Evolutionary conservation across 1,139 yeast genomes (phyloP).

Genomic region (Kurtzmaniella quercitrusa): DNA sequence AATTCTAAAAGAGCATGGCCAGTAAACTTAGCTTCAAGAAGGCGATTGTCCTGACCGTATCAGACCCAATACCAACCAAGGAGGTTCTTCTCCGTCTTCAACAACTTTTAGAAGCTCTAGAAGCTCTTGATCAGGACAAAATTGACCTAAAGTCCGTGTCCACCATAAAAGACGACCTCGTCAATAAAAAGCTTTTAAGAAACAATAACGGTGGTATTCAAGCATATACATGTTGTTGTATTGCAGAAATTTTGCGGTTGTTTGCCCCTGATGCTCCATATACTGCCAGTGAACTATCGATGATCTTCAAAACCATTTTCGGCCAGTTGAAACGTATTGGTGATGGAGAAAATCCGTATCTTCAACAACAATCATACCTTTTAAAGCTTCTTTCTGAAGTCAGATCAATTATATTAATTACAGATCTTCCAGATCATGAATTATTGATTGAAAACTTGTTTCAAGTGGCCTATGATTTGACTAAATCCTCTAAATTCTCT

Average conservation of each 20-base stretch:
- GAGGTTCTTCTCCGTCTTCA: slow-evolving; percentile 45
- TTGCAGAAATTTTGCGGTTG: slow-evolving; percentile 71
- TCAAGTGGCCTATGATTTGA: slow-evolving; percentile 56
- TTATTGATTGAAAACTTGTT: slow-evolving; percentile 54
- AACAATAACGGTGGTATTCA: slow-evolving; percentile 70
- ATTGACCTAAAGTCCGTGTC: slow-evolving; percentile 44
- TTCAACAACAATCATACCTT: slow-evolving; percentile 61
- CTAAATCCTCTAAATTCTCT: slow-evolving; percentile 36
- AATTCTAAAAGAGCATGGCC: background rate
- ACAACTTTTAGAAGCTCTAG: slow-evolving; percentile 56
- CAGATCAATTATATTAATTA: slow-evolving; percentile 69
- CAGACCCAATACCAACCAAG: slow-evolving; percentile 52
- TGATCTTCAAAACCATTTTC: slow-evolving; percentile 60
- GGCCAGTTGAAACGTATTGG: slow-evolving; percentile 56
- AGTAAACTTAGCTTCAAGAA: slow-evolving; percentile 32
- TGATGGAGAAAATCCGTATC: slow-evolving; percentile 61
- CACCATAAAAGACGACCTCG: slow-evolving; percentile 47
- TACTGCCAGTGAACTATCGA: slow-evolving; percentile 57
- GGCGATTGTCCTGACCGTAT: slow-evolving; percentile 50
- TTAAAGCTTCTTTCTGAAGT: slow-evolving; percentile 73
- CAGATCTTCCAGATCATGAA: slow-evolving; percentile 68
- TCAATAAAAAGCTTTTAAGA: slow-evolving; percentile 52
- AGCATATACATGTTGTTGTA: slow-evolving; percentile 67
- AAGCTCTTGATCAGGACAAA: slow-evolving; percentile 57
- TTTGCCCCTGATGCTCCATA: slow-evolving; percentile 93